These are phyloP conservation scores for Discostella stelligeroides DNA, from an alignment of 108 stramenopile species.

Conservation along the genomic window DNA sequence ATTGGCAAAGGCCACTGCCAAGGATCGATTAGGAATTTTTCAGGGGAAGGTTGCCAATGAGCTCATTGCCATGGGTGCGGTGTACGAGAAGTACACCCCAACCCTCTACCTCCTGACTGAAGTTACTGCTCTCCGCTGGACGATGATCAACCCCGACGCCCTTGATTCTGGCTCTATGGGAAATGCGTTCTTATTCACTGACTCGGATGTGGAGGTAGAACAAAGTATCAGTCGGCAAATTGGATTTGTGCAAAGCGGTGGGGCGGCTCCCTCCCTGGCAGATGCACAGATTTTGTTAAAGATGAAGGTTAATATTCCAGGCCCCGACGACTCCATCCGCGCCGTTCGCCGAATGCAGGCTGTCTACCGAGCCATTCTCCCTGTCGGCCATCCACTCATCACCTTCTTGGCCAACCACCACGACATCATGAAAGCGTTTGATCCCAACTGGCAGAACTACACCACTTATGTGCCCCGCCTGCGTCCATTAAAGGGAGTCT, in stretches of 20 bases:
- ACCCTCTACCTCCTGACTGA: too few relatives aligned
- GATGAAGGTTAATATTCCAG: not conserved
- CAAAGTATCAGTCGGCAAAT: not conserved
- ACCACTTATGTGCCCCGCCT: not conserved
- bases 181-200: not conserved
- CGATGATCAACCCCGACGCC: not conserved
- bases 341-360: too few relatives aligned
- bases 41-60: not conserved
- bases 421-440: not conserved
- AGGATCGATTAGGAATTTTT: too few relatives aligned
- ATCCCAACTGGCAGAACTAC: not conserved
- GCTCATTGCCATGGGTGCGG: not conserved
- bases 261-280: too few relatives aligned
- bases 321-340: not conserved
- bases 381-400: not conserved
- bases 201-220: not conserved
- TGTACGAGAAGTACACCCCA: not conserved
- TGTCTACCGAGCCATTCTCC: not conserved
- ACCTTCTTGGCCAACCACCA: not conserved
- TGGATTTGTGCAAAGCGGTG: not conserved
- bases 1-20: slow-evolving; percentile 13
- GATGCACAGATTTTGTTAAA: not conserved
- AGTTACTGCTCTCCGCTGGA: not conserved
- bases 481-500: not conserved
- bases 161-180: not conserved